A percentile compares a stretch with the other conserved stretches of the same genome.
Evolutionary conservation across 2,329 filamentous ascomycete species (phyloP).

Genomic region (Claviceps humidiphila): DNA sequence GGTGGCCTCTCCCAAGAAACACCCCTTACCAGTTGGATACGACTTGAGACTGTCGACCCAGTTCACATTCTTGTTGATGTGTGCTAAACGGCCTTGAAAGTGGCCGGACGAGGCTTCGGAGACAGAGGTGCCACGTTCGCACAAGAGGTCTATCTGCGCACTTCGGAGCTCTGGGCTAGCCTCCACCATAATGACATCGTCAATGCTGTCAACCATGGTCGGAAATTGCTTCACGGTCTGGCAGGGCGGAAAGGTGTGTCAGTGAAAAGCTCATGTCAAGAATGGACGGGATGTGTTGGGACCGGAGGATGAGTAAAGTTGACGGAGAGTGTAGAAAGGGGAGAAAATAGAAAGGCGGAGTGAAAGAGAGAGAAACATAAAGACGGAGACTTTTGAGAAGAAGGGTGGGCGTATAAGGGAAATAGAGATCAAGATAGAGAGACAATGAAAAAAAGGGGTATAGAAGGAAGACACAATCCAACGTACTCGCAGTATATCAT

Average conservation of each 20-base stretch:
- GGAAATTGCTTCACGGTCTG: constrained; percentile 79
- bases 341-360: constrained; percentile 4
- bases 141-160: constrained; percentile 70
- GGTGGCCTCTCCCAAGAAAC: neutral
- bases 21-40: constrained; percentile 52
- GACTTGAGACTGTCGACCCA: constrained; percentile 86
- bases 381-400: too few relatives aligned
- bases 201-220: constrained; percentile 59
- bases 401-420: too few relatives aligned
- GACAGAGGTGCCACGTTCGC: constrained; percentile 54
- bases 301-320: neutral
- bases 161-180: constrained; percentile 69
- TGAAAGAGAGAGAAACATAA: neutral
- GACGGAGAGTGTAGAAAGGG: neutral
- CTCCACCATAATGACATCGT: constrained; percentile 88
- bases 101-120: constrained; percentile 61
- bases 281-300: neutral
- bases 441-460: too few relatives aligned
- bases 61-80: constrained; percentile 59
- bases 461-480: too few relatives aligned
- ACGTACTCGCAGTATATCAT: constrained; percentile 78
- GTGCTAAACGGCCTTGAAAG: constrained; percentile 62
- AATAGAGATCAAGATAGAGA: too few relatives aligned
- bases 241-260: neutral
- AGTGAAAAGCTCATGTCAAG: neutral